Base-by-base conservation (phyloP, 495 filamentous ascomycete species). In the Aspergillus avenaceus region DNA sequence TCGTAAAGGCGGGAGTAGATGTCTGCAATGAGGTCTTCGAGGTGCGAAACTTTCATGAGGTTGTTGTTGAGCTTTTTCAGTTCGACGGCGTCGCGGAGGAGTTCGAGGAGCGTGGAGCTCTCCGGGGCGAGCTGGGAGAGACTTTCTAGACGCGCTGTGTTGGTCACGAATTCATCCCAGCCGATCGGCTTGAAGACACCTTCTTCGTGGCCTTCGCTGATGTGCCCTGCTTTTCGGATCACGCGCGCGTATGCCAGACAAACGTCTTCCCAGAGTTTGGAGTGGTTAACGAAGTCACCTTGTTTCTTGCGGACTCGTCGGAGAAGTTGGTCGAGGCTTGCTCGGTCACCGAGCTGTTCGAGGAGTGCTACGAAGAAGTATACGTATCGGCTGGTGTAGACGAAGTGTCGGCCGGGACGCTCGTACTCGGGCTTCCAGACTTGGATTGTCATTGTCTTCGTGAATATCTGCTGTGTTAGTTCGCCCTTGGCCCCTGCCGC, bases 401-500 rank as follows among this genome's bases (percentile, higher is more conserved):
- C 88, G 59, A 93, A 93, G 60, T 97, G 95, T 34, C 93, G 77
- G 0, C 93, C 93, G 5, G 90, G 84, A 16, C 93, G 83, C 67
- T 99, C 93, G 46, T 85, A 81, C 45, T 96, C 91, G 19, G 93
- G 95, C 51, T 88, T 91, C 93, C 93, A 99, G 11, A 99, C 91
- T 65, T 95, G 89, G 55, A 95, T 83, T 5, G 84, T 83, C 83
- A 96, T 92, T 8, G 91, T 96, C 68, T 95, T 96, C 34, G 91
- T 96, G 59, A 96, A 91, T 58, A 96, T 95, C 45, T 85, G 87
- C 52, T 93, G 87, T 8, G 84, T 85, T 27, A 96, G 76, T 45
- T 93, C 87, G 22, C 75, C 64, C 60, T 87, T 90, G 11, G 90
- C 90, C 6, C 73, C 84, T 41, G 70, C 62, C 4, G 86, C 84